A percentile compares a stretch with the other conserved stretches of the same genome.
phyloP scores from a whole-genome alignment of 768 basidiomycete genomes.

The Solioccasus polychromus region DNA sequence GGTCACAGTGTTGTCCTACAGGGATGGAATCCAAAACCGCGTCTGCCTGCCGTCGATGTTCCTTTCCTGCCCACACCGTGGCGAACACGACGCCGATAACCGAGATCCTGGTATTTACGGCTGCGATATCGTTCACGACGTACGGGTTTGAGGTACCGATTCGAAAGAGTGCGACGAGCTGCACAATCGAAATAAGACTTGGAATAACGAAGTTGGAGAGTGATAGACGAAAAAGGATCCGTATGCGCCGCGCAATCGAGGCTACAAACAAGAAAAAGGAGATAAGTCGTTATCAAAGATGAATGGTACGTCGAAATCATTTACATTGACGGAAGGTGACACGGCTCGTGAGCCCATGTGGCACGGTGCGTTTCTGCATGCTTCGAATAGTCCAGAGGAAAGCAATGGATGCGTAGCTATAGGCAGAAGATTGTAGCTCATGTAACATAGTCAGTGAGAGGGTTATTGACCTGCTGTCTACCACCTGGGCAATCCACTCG shows the following conservation, averaged over 20 bases:
- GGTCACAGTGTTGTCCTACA: not conserved
- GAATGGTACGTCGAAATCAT: not conserved
- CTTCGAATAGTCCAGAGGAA: conserved; percentile 23
- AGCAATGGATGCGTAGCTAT: conserved; percentile 23
- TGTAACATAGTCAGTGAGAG: not conserved
- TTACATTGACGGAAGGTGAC: conserved; percentile 2
- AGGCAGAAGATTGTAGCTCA: not conserved
- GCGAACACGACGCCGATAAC: conserved; percentile 13
- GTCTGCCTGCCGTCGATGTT: not conserved
- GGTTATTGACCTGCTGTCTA: conserved; percentile 25
- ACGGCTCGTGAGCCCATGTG: not conserved
- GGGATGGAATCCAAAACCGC: not conserved
- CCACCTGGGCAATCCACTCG: conserved; percentile 28
- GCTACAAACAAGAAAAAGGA: conserved; percentile 1
- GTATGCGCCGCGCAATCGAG: conserved; percentile 12
- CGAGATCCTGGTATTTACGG: conserved; percentile 6
- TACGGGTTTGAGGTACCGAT: not conserved
- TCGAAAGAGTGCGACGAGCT: conserved; percentile 21
- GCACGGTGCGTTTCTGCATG: not conserved
- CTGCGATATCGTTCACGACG: not conserved
- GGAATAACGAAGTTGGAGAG: conserved; percentile 30
- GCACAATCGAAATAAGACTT: conserved; percentile 24
- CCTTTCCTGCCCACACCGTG: conserved; percentile 10
- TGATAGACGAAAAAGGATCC: conserved; percentile 22
- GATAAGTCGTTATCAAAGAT: not conserved